Evolutionary conservation across 371 early-diverging fungal species (phyloP), one percentile per base, ranked within the genome.

Genomic region (Batkoa obscura): DNA sequence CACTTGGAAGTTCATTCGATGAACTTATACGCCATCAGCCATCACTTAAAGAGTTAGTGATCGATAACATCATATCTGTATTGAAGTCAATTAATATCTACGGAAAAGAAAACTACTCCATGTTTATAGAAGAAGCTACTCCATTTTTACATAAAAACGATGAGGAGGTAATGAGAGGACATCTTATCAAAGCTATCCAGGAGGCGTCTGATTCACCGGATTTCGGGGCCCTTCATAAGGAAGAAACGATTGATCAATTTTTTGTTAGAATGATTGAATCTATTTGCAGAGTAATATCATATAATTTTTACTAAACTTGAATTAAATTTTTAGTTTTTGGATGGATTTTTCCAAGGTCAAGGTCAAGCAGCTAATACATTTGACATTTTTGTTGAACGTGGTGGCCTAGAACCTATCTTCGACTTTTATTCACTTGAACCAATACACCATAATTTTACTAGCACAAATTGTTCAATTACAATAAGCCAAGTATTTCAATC

Each of bases 1-100:
- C 72, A 0, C 65, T 94, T 23, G 98, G 96, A 4, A 76, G 76
- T 37, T 77, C 85, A 1, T 74, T 97, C 67, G 98, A 97, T 60
- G 98, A 97, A 62, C 72, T 97, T 38, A 83, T 93, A 56, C 82
- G 98, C 8, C 98, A 97, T 68, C 94, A 94, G 58, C 95, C 98
- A 0, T 62, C 74, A 0, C 64, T 94, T 38, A 84, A 85, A 59
- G 69, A 73, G 0, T 61, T 62, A 2, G 75, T 90, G 9, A 77
- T 91, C 66, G 65, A 70, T n/a, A 74, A 81, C 37, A 72, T 93
- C 9, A 64, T 84, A 2, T 57, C 58, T 13, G 73, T 86, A 71
- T 66, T 94, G 45, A 66, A 76, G n/a, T 63, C 66, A 35, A 70
- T 81, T 0, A 33, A 69, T 31, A 65, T 67, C 34, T 66, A 75